Evolutionary conservation across 805 yeast genomes (phyloP).

Genomic region (Sungouiella blattae): DNA sequence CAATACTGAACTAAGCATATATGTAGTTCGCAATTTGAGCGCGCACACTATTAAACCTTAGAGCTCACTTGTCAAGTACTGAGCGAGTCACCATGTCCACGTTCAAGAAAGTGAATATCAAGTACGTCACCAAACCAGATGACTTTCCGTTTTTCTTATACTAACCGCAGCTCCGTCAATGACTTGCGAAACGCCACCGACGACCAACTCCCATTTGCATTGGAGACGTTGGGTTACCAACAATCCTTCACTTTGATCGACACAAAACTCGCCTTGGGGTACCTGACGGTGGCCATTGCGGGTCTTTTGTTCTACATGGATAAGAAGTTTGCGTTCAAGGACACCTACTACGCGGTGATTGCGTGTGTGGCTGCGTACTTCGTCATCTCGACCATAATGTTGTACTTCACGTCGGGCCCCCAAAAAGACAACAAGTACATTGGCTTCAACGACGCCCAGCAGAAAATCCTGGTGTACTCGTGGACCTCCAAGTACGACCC

Average conservation of each 20-base stretch:
- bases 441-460: conserved; percentile 33
- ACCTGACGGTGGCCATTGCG: conserved; percentile 43
- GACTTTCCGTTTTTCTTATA: not conserved
- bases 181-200: conserved; percentile 50
- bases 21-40: no score
- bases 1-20: no score
- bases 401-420: conserved; percentile 27
- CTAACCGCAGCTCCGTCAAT: conserved; percentile 36
- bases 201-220: conserved; percentile 41
- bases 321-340: conserved; percentile 44
- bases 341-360: conserved; percentile 33
- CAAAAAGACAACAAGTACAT: conserved; percentile 44
- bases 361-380: conserved; percentile 37
- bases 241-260: conserved; percentile 47
- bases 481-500: conserved; percentile 46
- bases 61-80: not conserved
- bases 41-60: not conserved
- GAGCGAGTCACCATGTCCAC: conserved; percentile 13
- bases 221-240: conserved; percentile 43
- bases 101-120: conserved; percentile 21
- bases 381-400: conserved; percentile 30
- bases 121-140: conserved; percentile 17
- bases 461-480: conserved; percentile 38
- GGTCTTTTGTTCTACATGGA: conserved; percentile 47
- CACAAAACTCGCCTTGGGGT: conserved; percentile 47